A percentile compares a stretch with the other conserved stretches of the same genome.
Evolutionary conservation across 495 filamentous ascomycete species (phyloP).

Genomic region (Lindgomyces ingoldianus): DNA sequence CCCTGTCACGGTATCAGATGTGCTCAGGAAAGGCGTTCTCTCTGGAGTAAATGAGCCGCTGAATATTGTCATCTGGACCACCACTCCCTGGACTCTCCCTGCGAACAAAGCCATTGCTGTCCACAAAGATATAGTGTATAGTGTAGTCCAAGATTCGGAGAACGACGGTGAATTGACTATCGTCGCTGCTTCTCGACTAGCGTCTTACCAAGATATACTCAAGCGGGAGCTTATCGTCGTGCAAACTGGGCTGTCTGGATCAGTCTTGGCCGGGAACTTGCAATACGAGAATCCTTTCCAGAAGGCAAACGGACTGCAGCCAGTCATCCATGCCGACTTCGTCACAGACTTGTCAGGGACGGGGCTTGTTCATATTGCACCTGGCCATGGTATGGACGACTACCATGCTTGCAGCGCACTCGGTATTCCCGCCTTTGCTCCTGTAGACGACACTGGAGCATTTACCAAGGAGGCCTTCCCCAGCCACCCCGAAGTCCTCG

Average conservation of each 20-base stretch:
- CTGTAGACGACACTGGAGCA: constrained; percentile 75
- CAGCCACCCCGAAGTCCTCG: constrained; percentile 57
- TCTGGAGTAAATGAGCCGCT: constrained; percentile 48
- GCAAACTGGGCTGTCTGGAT: constrained; percentile 61
- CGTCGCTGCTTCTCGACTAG: constrained; percentile 28
- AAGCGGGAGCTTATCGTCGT: constrained; percentile 48
- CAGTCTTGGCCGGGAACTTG: constrained; percentile 59
- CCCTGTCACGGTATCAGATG: constrained; percentile 60
- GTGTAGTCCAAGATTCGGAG: constrained; percentile 59
- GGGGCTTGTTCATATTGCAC: constrained; percentile 89
- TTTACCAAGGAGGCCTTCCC: constrained; percentile 79
- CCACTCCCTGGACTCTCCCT: constrained; percentile 95
- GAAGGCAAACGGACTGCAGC: constrained; percentile 56
- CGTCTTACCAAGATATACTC: constrained; percentile 17
- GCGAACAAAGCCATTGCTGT: constrained; percentile 89
- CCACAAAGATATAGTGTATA: constrained; percentile 69
- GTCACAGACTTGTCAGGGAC: constrained; percentile 85
- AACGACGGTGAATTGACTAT: constrained; percentile 9
- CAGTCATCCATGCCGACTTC: constrained; percentile 78
- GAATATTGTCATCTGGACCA: constrained; percentile 90
- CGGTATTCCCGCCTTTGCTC: constrained; percentile 71
- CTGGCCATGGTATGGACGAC: constrained; percentile 95
- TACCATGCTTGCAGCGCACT: constrained; percentile 74
- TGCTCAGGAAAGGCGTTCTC: constrained; percentile 48
- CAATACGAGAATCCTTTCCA: constrained; percentile 68